These are phyloP conservation scores for Solanum piurae DNA, from an alignment of 257 asterid species.

Conservation along the genomic window DNA sequence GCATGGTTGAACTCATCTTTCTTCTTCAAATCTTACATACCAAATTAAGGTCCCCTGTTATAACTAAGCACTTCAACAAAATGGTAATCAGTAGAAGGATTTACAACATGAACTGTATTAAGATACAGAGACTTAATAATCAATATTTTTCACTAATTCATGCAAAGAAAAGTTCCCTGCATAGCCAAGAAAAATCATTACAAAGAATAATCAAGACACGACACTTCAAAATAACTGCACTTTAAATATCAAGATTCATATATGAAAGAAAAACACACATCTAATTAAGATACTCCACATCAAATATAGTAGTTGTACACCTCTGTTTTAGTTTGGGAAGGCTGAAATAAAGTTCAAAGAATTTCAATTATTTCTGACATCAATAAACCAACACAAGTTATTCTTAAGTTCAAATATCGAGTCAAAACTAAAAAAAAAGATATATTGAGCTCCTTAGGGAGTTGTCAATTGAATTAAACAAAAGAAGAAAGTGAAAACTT, in stretches of 20 bases:
- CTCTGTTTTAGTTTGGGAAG: not conserved
- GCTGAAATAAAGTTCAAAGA: not conserved
- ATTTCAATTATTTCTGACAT: not conserved
- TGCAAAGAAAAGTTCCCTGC: not conserved
- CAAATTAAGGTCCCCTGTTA: not conserved
- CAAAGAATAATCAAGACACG: too few species aligned
- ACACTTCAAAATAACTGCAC: not conserved
- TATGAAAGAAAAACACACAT: not conserved
- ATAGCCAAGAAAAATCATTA: too few species aligned
- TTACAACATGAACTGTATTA: not conserved
- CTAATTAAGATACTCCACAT: too few species aligned
- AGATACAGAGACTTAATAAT: not conserved
- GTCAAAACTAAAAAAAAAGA: too few species aligned
- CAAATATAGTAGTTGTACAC: not conserved
- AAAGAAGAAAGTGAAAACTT: too few species aligned
- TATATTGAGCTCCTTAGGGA: too few species aligned
- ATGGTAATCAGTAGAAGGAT: not conserved
- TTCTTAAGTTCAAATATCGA: too few species aligned
- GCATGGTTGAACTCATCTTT: slow-evolving; percentile 19
- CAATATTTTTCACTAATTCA: not conserved
- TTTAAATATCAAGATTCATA: not conserved
- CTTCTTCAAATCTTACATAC: slow-evolving; percentile 16
- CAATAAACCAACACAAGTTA: not conserved
- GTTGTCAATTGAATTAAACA: too few species aligned
- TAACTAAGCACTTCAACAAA: not conserved